These are phyloP conservation scores for Xylariaceae sp. DNA, from an alignment of 2,329 filamentous ascomycete genomes.

Conservation along the genomic window DNA sequence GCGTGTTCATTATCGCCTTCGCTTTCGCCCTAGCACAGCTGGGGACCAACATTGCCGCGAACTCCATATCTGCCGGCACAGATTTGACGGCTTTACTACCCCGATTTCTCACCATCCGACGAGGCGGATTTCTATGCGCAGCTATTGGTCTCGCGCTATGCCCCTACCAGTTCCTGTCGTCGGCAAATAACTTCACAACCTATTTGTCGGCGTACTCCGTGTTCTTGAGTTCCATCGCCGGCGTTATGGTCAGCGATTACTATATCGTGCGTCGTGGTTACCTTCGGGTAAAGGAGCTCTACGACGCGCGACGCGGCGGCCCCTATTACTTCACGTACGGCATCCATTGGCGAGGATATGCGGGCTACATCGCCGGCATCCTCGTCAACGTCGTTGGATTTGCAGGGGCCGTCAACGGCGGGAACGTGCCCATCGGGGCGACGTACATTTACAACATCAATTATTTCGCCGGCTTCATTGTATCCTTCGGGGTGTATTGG, in stretches of 20 bases:
- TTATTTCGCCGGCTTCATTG: constrained; percentile 79
- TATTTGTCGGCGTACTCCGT: constrained; percentile 90
- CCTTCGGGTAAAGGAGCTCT: constrained; percentile 71
- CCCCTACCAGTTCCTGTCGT: constrained; percentile 72
- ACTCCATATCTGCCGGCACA: constrained; percentile 76
- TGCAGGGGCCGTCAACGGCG: constrained; percentile 66
- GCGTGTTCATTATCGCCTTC: constrained; percentile 66
- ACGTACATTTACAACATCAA: constrained; percentile 86
- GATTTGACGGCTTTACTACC: constrained; percentile 78
- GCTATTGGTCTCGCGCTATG: constrained; percentile 77
- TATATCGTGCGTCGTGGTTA: constrained; percentile 81
- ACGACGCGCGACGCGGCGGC: constrained; percentile 60
- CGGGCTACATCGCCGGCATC: constrained; percentile 76
- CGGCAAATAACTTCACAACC: constrained; percentile 78
- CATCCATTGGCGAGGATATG: constrained; percentile 78
- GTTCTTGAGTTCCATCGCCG: constrained; percentile 88
- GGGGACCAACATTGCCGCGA: constrained; percentile 82
- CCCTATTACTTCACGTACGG: constrained; percentile 73
- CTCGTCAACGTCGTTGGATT: constrained; percentile 90
- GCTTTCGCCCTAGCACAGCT: constrained; percentile 75
- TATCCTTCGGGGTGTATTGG: constrained; percentile 65
- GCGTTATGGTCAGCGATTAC: constrained; percentile 87
- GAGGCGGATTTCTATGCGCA: constrained; percentile 82
- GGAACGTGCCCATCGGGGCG: constrained; percentile 66
- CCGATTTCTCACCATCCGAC: constrained; percentile 75